Evolutionary conservation across 768 basidiomycete genomes (phyloP), one percentile per base, ranked within the genome.

Genomic region (Hysterangium stoloniferum): DNA sequence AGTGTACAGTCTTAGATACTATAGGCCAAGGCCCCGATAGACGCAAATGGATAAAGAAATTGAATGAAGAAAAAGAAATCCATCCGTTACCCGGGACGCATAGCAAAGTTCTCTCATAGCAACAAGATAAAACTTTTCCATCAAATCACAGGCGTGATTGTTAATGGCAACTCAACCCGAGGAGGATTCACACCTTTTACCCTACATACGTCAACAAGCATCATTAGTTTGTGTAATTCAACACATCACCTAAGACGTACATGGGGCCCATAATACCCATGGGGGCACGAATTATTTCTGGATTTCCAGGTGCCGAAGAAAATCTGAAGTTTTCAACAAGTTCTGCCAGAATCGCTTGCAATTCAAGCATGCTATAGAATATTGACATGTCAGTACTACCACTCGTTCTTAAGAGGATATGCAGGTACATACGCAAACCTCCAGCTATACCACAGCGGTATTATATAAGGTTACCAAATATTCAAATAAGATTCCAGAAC

Each of bases 271-370:
- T 66, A 25, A 67, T 37, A 0, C 62, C 64, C 1, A 61, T 61
- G 3, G 65, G 61, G 17, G 64, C 56, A 34, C 68, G 61, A 17
- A 59, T 42, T 28, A 69, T 63, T 29, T 61, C 59, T 0, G 61
- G 57, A 43, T 61, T 63, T 27, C 61, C 61, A 4, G 55, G 52
- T 0, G 68, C 65, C 22, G 67, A 57, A 25, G 57, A 34, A 40
- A 65, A 66, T 36, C 63, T 58, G 49, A 70, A 70, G 38, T 64
- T 62, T 52, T 65, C 64, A 19, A 70, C 49, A 22, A 70, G 62
- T 32, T 66, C 64, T 19, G 62, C 60, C 13, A 64, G 53, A 35
- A 69, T 58, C 3, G 61, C 61, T 45, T 68, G 67, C 57, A 65
- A 60, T 47, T 70, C 68, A 22, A 66, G 58, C 8, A 66, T 57